These are phyloP conservation scores for Suillus bovinus DNA, from an alignment of 768 basidiomycete species.

Conservation along the genomic window DNA sequence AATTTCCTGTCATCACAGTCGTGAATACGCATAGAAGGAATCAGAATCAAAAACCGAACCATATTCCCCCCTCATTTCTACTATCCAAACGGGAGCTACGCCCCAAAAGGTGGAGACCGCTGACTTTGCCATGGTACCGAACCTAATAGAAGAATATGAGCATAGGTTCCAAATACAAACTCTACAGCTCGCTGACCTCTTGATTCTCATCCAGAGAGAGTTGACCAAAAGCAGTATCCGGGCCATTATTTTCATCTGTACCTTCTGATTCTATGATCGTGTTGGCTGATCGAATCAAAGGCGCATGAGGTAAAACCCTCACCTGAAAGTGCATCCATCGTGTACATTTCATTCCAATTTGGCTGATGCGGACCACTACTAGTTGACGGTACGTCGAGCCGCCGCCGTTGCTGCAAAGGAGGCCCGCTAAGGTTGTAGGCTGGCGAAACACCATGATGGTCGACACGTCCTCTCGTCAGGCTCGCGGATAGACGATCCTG, in stretches of 20 bases:
- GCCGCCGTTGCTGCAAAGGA: conserved; percentile 48
- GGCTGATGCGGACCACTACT: conserved; percentile 24
- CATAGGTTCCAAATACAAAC: neutral
- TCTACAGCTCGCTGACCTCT: conserved; percentile 49
- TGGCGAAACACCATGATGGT: conserved; percentile 17
- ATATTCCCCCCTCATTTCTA: conserved; percentile 67
- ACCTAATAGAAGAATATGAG: conserved; percentile 46
- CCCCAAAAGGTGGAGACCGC: conserved; percentile 75
- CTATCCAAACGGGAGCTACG: conserved; percentile 65
- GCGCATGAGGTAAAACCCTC: conserved; percentile 6
- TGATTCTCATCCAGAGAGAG: conserved; percentile 75
- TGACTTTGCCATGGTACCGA: conserved; percentile 79
- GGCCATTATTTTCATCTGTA: conserved; percentile 40
- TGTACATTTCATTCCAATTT: conserved; percentile 65
- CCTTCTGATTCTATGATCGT: conserved; percentile 36
- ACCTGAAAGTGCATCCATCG: conserved; percentile 46
- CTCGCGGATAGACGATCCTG: conserved; percentile 69
- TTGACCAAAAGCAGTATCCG: conserved; percentile 63
- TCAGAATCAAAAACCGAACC: conserved; percentile 40
- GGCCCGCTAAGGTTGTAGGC: conserved; percentile 31
- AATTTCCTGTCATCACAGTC: conserved; percentile 47
- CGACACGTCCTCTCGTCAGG: conserved; percentile 37
- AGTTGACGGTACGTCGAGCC: conserved; percentile 35
- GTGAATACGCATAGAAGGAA: conserved; percentile 18
- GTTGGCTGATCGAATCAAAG: conserved; percentile 20